phyloP scores from a whole-genome alignment of 345 rosid species.

The Moringa oleifera region DNA sequence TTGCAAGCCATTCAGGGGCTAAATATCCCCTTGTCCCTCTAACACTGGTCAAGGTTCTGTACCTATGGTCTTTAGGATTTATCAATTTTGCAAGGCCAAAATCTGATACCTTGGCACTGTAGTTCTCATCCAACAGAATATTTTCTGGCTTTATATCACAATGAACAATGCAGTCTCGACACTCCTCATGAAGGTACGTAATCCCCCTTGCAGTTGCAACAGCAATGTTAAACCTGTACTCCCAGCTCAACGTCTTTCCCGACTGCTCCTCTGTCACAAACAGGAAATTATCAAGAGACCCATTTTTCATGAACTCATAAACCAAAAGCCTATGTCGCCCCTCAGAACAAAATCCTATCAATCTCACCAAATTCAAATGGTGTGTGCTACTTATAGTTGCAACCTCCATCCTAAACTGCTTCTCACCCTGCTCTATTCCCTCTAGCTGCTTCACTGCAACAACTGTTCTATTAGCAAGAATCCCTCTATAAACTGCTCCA shows the following conservation, averaged over 20 bases:
- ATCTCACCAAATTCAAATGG: constrained; percentile 56
- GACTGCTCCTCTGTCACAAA: constrained; percentile 22
- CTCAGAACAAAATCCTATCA: constrained; percentile 62
- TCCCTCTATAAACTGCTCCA: constrained; percentile 57
- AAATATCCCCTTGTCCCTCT: constrained; percentile 63
- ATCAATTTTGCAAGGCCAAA: constrained; percentile 59
- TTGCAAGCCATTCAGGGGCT: constrained; percentile 61
- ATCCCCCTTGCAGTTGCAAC: constrained; percentile 59
- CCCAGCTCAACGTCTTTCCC: constrained; percentile 44
- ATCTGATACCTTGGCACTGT: constrained; percentile 53
- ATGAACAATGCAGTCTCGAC: constrained; percentile 54
- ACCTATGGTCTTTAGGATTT: constrained; percentile 39
- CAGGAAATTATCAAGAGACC: constrained; percentile 55
- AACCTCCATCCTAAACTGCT: constrained; percentile 64
- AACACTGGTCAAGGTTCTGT: constrained; percentile 35
- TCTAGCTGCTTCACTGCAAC: constrained; percentile 62
- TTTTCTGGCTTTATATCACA: constrained; percentile 58
- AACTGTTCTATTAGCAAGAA: constrained; percentile 32
- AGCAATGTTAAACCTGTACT: constrained; percentile 45
- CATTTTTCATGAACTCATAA: constrained; percentile 62
- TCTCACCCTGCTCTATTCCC: constrained; percentile 60
- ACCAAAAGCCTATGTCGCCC: constrained; percentile 59
- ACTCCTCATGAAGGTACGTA: constrained; percentile 65
- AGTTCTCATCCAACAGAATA: constrained; percentile 45
- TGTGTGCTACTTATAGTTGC: constrained; percentile 66